These are phyloP conservation scores for Lentinula guzmanii DNA, from an alignment of 768 basidiomycete species.

Conservation along the genomic window DNA sequence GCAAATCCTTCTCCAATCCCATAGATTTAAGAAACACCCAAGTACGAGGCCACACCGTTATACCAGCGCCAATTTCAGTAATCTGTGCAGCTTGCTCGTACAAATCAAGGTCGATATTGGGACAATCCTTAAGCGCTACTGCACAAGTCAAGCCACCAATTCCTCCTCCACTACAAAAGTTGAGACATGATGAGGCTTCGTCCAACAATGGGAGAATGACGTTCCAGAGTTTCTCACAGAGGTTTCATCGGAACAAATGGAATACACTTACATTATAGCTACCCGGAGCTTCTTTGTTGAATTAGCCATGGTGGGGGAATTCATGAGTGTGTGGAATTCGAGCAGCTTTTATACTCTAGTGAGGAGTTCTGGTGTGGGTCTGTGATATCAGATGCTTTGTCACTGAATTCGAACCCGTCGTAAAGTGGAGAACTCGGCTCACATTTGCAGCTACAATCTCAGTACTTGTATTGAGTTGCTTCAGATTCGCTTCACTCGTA, in stretches of 20 bases:
- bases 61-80: slow-evolving; percentile 38
- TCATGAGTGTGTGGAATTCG: neutral
- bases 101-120: slow-evolving; percentile 27
- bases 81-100: slow-evolving; percentile 36
- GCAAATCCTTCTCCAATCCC: slow-evolving; percentile 26
- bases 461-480: no score
- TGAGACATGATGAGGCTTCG: neutral
- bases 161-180: slow-evolving; percentile 31
- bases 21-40: slow-evolving; percentile 33
- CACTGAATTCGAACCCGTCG: no score
- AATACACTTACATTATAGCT: slow-evolving; percentile 12
- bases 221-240: neutral
- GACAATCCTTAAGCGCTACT: slow-evolving; percentile 18
- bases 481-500: no score
- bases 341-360: neutral
- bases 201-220: neutral
- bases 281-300: slow-evolving; percentile 2
- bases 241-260: neutral
- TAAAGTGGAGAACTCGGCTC: no score
- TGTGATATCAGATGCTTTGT: neutral
- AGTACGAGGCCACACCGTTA: slow-evolving; percentile 32
- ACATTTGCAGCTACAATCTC: no score
- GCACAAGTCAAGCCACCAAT: slow-evolving; percentile 35
- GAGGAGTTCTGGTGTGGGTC: neutral
- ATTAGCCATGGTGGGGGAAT: neutral